Conservation (phyloP, 2,329 filamentous ascomycete species). For the Plectosphaerella plurivora region DNA sequence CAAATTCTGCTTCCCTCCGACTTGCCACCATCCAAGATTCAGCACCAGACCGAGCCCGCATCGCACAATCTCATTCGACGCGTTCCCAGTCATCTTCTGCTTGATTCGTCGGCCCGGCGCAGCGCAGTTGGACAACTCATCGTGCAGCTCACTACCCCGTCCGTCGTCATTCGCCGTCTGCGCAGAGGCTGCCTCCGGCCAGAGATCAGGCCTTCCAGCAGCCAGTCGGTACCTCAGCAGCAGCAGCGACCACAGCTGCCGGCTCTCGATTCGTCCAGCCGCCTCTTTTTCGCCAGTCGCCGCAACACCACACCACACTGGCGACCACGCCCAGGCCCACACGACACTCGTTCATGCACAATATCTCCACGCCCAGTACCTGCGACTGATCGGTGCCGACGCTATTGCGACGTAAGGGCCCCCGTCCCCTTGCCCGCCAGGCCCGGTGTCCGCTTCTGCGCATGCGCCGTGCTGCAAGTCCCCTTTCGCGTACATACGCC, state of each 20-base stretch:
- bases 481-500: conserved; percentile 21
- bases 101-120: not conserved
- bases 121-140: conserved; percentile 12
- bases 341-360: conserved; percentile 28
- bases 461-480: conserved; percentile 16
- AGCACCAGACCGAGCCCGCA: not conserved
- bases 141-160: conserved; percentile 8
- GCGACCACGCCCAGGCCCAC: conserved; percentile 2
- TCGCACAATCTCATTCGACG: conserved; percentile 1
- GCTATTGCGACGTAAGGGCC: conserved; percentile 2
- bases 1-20: not conserved
- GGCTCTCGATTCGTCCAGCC: not conserved
- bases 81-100: not conserved
- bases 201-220: not conserved
- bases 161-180: conserved; percentile 6
- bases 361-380: conserved; percentile 14
- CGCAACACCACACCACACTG: not conserved
- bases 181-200: not conserved
- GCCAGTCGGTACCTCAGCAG: not conserved
- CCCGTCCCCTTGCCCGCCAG: not conserved
- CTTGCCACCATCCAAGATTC: too few relatives aligned
- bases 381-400: not conserved
- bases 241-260: not conserved
- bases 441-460: conserved; percentile 6
- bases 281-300: not conserved